A percentile compares a stretch with the other conserved stretches of the same genome.
Evolutionary conservation across 106 monocot species (phyloP).

Genomic region (Acorus calamus): DNA sequence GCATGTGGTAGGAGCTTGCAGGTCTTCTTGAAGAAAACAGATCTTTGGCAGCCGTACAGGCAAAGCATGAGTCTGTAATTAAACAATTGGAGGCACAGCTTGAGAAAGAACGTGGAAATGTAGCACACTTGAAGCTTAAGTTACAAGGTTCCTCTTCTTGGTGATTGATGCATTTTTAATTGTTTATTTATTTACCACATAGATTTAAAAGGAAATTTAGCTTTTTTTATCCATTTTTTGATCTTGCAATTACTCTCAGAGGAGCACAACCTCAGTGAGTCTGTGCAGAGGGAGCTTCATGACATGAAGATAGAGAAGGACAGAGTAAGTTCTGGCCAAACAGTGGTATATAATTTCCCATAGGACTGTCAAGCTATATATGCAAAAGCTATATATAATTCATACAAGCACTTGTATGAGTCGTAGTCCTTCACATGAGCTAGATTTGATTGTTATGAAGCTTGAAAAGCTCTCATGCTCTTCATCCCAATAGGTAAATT

Average conservation of each 20-base stretch:
- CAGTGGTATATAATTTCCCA: not conserved
- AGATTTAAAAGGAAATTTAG: not conserved
- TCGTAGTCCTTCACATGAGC: too few species aligned
- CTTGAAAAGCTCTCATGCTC: not conserved
- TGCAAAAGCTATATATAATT: not conserved
- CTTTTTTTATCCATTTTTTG: not conserved
- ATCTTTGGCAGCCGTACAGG: constrained; percentile 1
- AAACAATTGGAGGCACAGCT: constrained; percentile 12
- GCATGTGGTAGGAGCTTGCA: constrained; percentile 13
- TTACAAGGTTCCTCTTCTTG: constrained; percentile 9
- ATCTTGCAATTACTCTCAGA: constrained; percentile 7
- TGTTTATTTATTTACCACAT: not conserved
- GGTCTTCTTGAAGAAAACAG: constrained; percentile 9
- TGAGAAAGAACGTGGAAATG: constrained; percentile 13
- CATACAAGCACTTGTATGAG: not conserved
- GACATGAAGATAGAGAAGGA: constrained; percentile 18
- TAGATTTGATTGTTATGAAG: too few species aligned
- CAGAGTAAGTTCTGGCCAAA: constrained; percentile 5
- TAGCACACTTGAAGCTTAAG: constrained; percentile 5
- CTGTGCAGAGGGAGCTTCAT: constrained; percentile 8
- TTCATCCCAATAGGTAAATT: not conserved
- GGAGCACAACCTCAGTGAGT: constrained; percentile 7
- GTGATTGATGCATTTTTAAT: not conserved
- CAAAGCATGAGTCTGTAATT: constrained; percentile 11
- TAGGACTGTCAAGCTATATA: not conserved